A percentile compares a stretch with the other conserved stretches of the same genome.
Conservation (phyloP, 345 rosid genomes). For the Brassica nigra region DNA sequence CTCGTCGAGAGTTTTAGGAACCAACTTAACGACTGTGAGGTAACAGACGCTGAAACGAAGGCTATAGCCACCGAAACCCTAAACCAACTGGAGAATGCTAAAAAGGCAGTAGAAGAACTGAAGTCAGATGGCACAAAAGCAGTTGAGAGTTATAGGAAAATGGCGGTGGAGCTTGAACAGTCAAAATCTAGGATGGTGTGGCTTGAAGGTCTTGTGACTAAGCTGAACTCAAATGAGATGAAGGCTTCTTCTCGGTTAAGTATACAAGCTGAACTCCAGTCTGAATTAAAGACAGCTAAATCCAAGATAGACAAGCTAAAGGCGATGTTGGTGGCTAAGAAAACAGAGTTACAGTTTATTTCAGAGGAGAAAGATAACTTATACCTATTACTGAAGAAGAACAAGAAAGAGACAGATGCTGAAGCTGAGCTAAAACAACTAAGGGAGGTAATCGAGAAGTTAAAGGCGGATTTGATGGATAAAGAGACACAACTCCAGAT, state of each 20-base stretch:
- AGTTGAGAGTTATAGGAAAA: slow-evolving; percentile 57
- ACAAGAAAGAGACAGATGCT: slow-evolving; percentile 30
- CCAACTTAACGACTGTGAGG: slow-evolving; percentile 69
- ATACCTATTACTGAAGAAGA: slow-evolving; percentile 50
- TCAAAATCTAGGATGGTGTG: no score
- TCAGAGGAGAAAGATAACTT: slow-evolving; percentile 74
- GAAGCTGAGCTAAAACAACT: no score
- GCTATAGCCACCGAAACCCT: slow-evolving; percentile 72
- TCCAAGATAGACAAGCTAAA: slow-evolving; percentile 64
- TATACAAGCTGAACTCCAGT: slow-evolving; percentile 63
- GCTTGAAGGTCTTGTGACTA: no score
- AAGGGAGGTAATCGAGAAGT: no score
- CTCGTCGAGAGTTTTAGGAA: slow-evolving; percentile 73
- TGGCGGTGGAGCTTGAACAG: slow-evolving; percentile 62
- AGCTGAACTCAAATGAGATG: background rate
- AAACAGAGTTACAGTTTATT: slow-evolving; percentile 71
- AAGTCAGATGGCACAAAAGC: slow-evolving; percentile 61
- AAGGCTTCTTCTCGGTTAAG: slow-evolving; percentile 37
- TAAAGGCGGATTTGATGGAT: no score
- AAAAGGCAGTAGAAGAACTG: slow-evolving; percentile 60
- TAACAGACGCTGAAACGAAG: slow-evolving; percentile 71
- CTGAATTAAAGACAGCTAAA: slow-evolving; percentile 59
- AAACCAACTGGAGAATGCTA: slow-evolving; percentile 72
- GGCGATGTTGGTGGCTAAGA: slow-evolving; percentile 82
- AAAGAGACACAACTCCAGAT: no score